phyloP scores from a whole-genome alignment of 2,329 filamentous ascomycete genomes.

The Cercospora zeina region DNA sequence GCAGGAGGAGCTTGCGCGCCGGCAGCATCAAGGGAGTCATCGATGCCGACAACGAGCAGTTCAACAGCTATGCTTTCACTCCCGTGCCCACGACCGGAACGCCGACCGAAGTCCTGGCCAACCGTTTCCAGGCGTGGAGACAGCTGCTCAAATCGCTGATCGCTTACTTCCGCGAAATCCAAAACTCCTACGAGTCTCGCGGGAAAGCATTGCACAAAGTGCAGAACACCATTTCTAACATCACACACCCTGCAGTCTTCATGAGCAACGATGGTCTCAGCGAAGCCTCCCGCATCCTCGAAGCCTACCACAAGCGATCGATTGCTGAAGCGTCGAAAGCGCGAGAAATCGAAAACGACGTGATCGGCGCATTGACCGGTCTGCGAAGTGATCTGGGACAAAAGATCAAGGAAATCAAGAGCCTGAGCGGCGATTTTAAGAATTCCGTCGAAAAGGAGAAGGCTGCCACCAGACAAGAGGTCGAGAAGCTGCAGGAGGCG shows the following conservation, averaged over 20 bases:
- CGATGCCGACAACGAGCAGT: conserved; percentile 61
- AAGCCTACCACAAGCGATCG: conserved; percentile 78
- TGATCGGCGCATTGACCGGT: conserved; percentile 82
- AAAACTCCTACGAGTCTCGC: conserved; percentile 81
- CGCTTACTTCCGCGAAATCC: conserved; percentile 88
- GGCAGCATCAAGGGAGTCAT: conserved; percentile 79
- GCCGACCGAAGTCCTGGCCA: conserved; percentile 83
- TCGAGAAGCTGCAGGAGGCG: conserved; percentile 77
- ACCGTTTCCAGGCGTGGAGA: conserved; percentile 92
- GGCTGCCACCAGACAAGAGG: conserved; percentile 75
- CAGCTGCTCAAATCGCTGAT: conserved; percentile 95
- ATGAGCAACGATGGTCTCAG: conserved; percentile 79
- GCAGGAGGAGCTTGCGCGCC: conserved; percentile 76
- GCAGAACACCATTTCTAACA: conserved; percentile 80
- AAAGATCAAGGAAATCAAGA: conserved; percentile 98
- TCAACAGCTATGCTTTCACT: conserved; percentile 82
- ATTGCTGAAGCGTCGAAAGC: conserved; percentile 83
- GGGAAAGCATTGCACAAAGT: conserved; percentile 81
- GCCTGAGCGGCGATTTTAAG: conserved; percentile 90
- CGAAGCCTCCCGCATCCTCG: conserved; percentile 78
- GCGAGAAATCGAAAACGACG: conserved; percentile 84
- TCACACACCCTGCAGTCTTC: conserved; percentile 71
- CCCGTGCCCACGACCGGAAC: conserved; percentile 85
- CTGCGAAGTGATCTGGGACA: conserved; percentile 84
- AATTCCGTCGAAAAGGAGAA: conserved; percentile 96